Percentiles rank a stretch among this genome's conserved stretches.
phyloP scores from a whole-genome alignment of 495 filamentous ascomycete species.

The Tuber borchii region DNA sequence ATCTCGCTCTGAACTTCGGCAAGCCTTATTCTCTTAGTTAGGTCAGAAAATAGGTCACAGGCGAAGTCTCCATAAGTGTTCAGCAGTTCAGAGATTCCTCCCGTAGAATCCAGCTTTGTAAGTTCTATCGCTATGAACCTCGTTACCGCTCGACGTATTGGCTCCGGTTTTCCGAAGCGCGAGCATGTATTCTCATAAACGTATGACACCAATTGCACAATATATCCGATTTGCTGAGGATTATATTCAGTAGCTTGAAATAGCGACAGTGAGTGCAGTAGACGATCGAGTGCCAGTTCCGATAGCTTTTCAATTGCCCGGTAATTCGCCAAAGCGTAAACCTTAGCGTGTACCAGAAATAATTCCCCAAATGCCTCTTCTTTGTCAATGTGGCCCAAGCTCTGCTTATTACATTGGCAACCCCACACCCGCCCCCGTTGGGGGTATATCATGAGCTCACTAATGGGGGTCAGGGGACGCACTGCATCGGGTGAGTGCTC shows the following conservation, averaged over 20 bases:
- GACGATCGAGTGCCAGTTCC: slow-evolving; percentile 5
- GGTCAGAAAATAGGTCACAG: slow-evolving; percentile 8
- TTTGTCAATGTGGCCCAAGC: accelerated
- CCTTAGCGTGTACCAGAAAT: slow-evolving; percentile 14
- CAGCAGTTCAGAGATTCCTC: not conserved
- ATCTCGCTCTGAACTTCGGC: not conserved
- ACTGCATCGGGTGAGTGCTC: not conserved
- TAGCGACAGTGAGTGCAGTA: slow-evolving; percentile 1
- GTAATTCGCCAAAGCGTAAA: slow-evolving; percentile 19
- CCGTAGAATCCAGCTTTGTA: not conserved
- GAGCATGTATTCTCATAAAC: slow-evolving; percentile 13
- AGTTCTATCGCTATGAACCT: slow-evolving; percentile 12
- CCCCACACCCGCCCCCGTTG: no score
- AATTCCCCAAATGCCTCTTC: not conserved
- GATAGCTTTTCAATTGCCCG: not conserved
- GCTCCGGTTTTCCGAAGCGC: not conserved
- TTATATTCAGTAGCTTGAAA: not conserved
- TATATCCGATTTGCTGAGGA: not conserved
- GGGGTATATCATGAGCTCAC: not conserved
- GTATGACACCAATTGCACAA: slow-evolving; percentile 6
- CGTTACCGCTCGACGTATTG: slow-evolving; percentile 8
- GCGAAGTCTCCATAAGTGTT: slow-evolving; percentile 7
- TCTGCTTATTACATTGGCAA: no score
- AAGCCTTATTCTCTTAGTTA: slow-evolving; percentile 7
- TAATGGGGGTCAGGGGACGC: not conserved